Evolutionary conservation across 1,284 basidiomycete species (phyloP), one percentile per base, ranked within the genome.

Genomic region (Heterobasidion occidentale): DNA sequence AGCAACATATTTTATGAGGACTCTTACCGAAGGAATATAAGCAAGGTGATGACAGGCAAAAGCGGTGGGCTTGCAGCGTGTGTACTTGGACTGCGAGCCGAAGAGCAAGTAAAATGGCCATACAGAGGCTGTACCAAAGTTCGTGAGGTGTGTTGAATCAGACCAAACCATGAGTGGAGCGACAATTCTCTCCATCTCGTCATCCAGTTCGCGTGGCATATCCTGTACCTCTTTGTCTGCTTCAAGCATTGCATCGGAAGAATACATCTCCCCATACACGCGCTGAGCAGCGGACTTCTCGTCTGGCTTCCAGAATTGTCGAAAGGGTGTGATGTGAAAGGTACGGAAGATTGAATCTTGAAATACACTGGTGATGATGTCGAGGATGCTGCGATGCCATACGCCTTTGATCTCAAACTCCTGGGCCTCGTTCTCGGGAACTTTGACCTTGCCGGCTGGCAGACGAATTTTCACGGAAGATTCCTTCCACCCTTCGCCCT

Each of bases 11-110:
- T 17, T 42, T 11, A 42, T 5, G 11, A 52, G 20, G 15, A 19
- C 19, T 19, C 46, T 17, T 54, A 54, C 53, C 27, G 46, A 14
- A 14, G 53, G 53, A 14, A 54, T 54, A 48, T 54, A 54, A 3
- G 45, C 53, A 2, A 54, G 33, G 33, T 54, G 53, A n/a, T 54
- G 53, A 3, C 19, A 33, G 7, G 53, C 20, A 36, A 9, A 17
- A 9, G 38, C 6, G 11, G 51, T 44, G 15, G 51, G 51, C 20
- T 53, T 44, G 38, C 8, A 8, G 14, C 42, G 51, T 11, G 12
- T 36, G n/a, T 53, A 53, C 33, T 53, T 53, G 5, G 51, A 53
- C 14, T 19, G 11, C 4, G 19, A 20, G 8, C 51, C 51, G n/a
- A 45, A 2, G 38, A 33, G 20, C 7, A 53, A 17, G 19, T 53